These are phyloP conservation scores for Lyophyllum shimeji DNA, from an alignment of 768 basidiomycete species.

Conservation along the genomic window DNA sequence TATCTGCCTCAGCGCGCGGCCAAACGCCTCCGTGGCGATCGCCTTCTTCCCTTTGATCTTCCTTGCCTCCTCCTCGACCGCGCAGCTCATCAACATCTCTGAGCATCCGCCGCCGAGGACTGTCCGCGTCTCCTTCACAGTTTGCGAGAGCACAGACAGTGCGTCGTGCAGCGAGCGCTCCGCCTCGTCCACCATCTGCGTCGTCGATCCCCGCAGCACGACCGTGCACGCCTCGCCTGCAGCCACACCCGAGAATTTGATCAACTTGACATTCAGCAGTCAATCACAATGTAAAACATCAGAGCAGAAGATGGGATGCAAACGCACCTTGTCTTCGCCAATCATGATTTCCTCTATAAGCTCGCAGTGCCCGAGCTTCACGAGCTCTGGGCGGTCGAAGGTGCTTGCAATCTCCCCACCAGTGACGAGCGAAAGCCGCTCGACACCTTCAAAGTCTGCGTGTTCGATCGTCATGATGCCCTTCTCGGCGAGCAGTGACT, in stretches of 20 bases:
- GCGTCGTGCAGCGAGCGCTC: constrained; percentile 98
- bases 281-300: not conserved
- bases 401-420: constrained; percentile 97
- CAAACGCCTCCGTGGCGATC: constrained; percentile 91
- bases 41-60: constrained; percentile 93
- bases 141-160: constrained; percentile 95
- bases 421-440: constrained; percentile 91
- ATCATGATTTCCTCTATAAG: constrained; percentile 99
- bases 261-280: constrained; percentile 58
- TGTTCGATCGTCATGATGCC: constrained; percentile 98
- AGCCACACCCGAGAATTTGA: constrained; percentile 99
- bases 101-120: constrained; percentile 96
- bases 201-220: constrained; percentile 94
- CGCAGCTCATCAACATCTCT: constrained; percentile 97
- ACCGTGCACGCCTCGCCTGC: constrained; percentile 98
- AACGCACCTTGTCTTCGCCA: constrained; percentile 91
- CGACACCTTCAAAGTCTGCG: constrained; percentile 98
- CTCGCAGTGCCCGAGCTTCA: constrained; percentile 91
- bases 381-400: constrained; percentile 89
- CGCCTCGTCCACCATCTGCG: constrained; percentile 99
- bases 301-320: constrained; percentile 33
- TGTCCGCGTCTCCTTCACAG: constrained; percentile 93
- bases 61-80: constrained; percentile 86
- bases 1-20: constrained; percentile 86
- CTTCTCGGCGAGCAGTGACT: constrained; percentile 89